Evolutionary conservation across 257 asterid species (phyloP).

Genomic region (Solanum chmielewskii): DNA sequence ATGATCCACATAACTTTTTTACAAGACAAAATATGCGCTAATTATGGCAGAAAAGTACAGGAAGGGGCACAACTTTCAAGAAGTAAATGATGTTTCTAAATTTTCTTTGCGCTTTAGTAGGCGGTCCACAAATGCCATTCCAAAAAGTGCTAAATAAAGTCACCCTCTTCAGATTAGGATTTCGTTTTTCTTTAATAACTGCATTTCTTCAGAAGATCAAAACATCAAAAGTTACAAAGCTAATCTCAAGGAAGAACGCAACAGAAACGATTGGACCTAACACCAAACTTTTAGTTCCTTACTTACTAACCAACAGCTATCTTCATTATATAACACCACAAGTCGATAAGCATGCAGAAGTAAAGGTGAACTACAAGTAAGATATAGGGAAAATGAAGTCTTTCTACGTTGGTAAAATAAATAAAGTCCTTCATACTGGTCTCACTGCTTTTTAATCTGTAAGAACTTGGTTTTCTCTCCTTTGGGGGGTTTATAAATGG

Average conservation of each 20-base stretch:
- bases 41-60: not conserved
- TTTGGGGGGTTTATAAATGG: not conserved
- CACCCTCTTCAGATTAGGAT: not conserved
- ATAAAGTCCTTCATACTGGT: not conserved
- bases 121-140: not conserved
- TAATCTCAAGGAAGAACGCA: not conserved
- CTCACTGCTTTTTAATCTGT: not conserved
- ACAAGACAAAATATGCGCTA: not conserved
- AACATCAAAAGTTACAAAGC: not conserved
- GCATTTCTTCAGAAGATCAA: not conserved
- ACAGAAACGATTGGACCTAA: not conserved
- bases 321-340: not conserved
- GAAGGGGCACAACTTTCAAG: not conserved
- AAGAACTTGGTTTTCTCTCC: not conserved
- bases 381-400: not conserved
- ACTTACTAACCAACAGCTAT: not conserved
- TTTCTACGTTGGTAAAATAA: not conserved
- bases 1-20: not conserved
- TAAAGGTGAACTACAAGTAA: not conserved
- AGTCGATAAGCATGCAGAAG: not conserved
- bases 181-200: not conserved
- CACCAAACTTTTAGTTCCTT: not conserved
- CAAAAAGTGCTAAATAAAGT: not conserved
- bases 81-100: not conserved
- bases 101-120: not conserved